A percentile compares a stretch with the other conserved stretches of the same genome.
Evolutionary conservation across 139 green algal species (phyloP).

Genomic region (Klebsormidium nitens): DNA sequence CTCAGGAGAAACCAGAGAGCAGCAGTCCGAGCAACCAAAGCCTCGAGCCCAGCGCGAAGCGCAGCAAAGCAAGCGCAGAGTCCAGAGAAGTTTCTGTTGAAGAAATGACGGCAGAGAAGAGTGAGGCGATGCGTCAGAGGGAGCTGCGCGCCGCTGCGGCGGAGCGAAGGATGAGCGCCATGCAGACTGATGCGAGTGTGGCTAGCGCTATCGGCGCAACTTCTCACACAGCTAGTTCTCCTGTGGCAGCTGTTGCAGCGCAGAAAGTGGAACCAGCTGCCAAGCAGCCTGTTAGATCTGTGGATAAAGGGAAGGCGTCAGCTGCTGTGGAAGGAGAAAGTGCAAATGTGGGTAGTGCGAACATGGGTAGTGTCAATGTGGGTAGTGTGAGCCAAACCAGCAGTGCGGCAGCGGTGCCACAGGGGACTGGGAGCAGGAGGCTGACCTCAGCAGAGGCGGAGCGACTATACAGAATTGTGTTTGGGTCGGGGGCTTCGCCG

Average conservation of each 20-base stretch:
- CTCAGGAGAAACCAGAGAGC: too few relatives aligned
- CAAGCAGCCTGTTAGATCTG: background rate
- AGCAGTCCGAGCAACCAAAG: too few relatives aligned
- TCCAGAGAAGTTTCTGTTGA: too few relatives aligned
- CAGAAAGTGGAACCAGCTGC: background rate
- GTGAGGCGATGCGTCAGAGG: background rate
- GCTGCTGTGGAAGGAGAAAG: background rate
- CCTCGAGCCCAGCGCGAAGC: too few relatives aligned
- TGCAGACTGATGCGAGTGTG: background rate
- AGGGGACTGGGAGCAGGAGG: background rate
- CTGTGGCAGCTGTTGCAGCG: background rate
- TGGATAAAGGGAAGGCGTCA: background rate
- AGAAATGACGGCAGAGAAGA: background rate
- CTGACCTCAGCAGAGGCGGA: background rate
- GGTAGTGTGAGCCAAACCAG: background rate
- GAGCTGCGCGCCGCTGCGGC: slow-evolving; percentile 18
- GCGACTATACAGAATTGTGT: background rate
- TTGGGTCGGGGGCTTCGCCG: background rate
- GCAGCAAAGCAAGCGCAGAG: too few relatives aligned
- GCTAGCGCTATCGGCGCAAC: background rate
- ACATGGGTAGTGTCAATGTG: background rate
- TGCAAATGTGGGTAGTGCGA: background rate
- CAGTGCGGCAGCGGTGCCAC: background rate
- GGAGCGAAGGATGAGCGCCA: slow-evolving; percentile 8
- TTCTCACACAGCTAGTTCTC: background rate